phyloP scores from a whole-genome alignment of 2,329 filamentous ascomycete species.

The Phyllachora maydis region DNA sequence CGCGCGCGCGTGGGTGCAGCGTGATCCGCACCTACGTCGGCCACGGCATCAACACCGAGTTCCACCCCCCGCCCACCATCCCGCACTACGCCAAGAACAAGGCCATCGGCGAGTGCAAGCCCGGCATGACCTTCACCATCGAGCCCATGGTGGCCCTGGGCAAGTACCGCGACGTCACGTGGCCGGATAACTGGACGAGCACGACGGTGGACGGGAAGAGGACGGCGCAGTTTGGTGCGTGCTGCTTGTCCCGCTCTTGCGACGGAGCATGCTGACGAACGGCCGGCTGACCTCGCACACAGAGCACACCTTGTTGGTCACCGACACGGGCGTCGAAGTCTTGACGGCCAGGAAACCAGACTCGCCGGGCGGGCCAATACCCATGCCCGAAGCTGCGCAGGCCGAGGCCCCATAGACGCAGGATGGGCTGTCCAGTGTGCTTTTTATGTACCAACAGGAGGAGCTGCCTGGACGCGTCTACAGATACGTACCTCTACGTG shows the following conservation, averaged over 20 bases:
- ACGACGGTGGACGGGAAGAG: slow-evolving; percentile 74
- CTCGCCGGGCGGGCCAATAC: slow-evolving; percentile 57
- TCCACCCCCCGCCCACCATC: slow-evolving; percentile 85
- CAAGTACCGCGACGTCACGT: slow-evolving; percentile 80
- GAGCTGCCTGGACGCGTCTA: too few relatives aligned
- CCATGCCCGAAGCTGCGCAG: slow-evolving; percentile 20
- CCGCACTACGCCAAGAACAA: slow-evolving; percentile 99
- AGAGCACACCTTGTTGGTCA: slow-evolving; percentile 74
- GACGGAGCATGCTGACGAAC: background rate
- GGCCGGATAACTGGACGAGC: slow-evolving; percentile 98
- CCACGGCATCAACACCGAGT: slow-evolving; percentile 82
- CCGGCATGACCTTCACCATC: slow-evolving; percentile 97
- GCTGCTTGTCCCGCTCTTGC: background rate
- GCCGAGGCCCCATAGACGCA: too few relatives aligned
- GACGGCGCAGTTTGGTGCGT: slow-evolving; percentile 80
- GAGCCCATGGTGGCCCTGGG: slow-evolving; percentile 96
- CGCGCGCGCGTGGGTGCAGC: slow-evolving; percentile 67
- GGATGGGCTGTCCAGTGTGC: too few relatives aligned
- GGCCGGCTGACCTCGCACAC: slow-evolving; percentile 1
- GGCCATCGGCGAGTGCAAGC: slow-evolving; percentile 81
- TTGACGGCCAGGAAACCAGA: slow-evolving; percentile 52
- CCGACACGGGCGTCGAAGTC: slow-evolving; percentile 65
- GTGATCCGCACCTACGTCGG: slow-evolving; percentile 94
- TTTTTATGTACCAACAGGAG: too few relatives aligned
- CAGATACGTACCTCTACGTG: too few relatives aligned